Conservation (phyloP, 2,329 filamentous ascomycete species). For the Ophiosphaerella herpotricha region DNA sequence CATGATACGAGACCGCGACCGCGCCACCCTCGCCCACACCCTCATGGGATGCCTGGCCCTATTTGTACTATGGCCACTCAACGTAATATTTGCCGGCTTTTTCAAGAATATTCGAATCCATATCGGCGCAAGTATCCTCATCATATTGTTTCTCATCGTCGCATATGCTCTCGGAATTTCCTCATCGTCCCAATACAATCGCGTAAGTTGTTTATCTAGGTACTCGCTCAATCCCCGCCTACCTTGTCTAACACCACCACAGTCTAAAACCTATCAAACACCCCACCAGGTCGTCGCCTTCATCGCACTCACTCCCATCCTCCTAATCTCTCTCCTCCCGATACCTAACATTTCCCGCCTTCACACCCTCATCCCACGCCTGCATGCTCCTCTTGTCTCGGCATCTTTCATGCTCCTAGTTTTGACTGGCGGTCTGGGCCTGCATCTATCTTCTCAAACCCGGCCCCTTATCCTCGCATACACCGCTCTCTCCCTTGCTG, state of each 20-base stretch:
- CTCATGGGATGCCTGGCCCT: slow-evolving; percentile 39
- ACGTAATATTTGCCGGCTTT: slow-evolving; percentile 44
- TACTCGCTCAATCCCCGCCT: neutral
- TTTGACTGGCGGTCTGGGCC: slow-evolving; percentile 41
- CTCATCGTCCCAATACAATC: slow-evolving; percentile 47
- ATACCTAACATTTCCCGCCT: slow-evolving; percentile 35
- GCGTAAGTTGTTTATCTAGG: slow-evolving; percentile 33
- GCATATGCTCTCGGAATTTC: slow-evolving; percentile 50
- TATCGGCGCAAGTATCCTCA: slow-evolving; percentile 46
- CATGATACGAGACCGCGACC: slow-evolving; percentile 32
- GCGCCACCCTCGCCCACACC: slow-evolving; percentile 36
- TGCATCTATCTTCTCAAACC: slow-evolving; percentile 30
- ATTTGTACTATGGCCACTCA: slow-evolving; percentile 39
- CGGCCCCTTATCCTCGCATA: slow-evolving; percentile 35
- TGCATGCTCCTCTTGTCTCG: slow-evolving; percentile 51
- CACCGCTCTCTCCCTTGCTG: slow-evolving; percentile 28
- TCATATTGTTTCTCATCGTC: slow-evolving; percentile 44
- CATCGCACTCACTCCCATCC: slow-evolving; percentile 51
- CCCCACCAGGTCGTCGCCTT: slow-evolving; percentile 56
- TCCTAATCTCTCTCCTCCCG: slow-evolving; percentile 31
- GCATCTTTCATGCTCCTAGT: slow-evolving; percentile 31
- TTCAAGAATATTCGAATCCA: slow-evolving; percentile 49
- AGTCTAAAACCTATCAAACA: slow-evolving; percentile 51
- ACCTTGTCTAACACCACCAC: slow-evolving; percentile 2
- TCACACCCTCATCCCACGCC: slow-evolving; percentile 46